Evolutionary conservation across 2,329 filamentous ascomycete genomes (phyloP), one percentile per base, ranked within the genome.

Genomic region (Diaporthe sp.): DNA sequence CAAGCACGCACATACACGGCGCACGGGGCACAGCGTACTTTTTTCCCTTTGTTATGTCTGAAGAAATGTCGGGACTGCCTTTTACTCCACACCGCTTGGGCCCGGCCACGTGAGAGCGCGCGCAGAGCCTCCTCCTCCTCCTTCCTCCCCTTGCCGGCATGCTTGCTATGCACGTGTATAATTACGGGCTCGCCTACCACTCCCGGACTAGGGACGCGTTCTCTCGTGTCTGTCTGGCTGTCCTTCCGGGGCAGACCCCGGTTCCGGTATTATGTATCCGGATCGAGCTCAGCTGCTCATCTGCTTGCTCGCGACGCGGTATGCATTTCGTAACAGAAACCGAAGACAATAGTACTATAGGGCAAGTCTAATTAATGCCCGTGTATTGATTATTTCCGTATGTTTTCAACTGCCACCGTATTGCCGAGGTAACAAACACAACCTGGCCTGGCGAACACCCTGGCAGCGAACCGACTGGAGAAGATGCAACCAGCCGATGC

Each of bases 141-240:
- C 9, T 17, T 4, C 42, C 31, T n/a, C 59, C 28, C 28, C 25
- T 44, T n/a, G 25, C 31, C 34, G 46, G 31, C 46, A 53, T 39
- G 49, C 46, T n/a, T 69, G 49, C 34, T 42, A 39, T 69, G 65
- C 65, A 69, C 65, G 34, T 53, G 65, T 55, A 55, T 22, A 69
- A 69, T 69, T 55, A 55, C 65, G 65, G 65, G 65, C 49, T 69
- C 49, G 65, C 65, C 65, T 69, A 55, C 65, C 65, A 42, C 31
- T 39, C 31, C 65, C 46, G 49, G 65, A 69, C 65, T 69, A 69
- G 65, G 65, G 49, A 69, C 65, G 65, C 65, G 65, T 53, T 37
- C n/a, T 28, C 42, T 42, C 34, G 34, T 53, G 49, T 28, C 46
- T 58, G 31, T 28, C 62, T 55, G 28, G 46, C 34, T 39, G 49